Evolutionary conservation across 139 green algal genomes (phyloP), one percentile per base, ranked within the genome.

Genomic region (Bryopsis sp.): DNA sequence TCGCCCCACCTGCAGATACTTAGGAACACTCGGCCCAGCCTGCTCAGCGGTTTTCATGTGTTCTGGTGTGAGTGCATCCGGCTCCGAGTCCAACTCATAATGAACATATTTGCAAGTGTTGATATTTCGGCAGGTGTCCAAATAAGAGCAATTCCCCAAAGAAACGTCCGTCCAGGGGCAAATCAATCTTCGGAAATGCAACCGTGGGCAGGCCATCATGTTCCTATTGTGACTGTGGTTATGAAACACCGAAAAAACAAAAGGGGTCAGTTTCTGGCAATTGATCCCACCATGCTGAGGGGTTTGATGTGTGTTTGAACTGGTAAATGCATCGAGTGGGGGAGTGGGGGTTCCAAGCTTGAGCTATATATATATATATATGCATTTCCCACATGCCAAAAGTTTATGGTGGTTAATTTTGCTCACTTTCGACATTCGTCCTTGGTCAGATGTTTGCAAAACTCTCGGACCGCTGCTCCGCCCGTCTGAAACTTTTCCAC

Each of bases 141-240:
- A 79, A 79, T 90, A 95, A 48, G 79, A 88, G 81, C 88, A 95
- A 79, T 92, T 92, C 58, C 88, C 88, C 60, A 90, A 72, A 26
- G 62, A 81, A 22, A 79, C 38, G 68, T 95, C 87, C 2, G 88
- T 95, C 78, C 84, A 86, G 1, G 78, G 68, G 43, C 79, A 78
- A 2, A 95, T 79, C 29, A 92, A 72, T 29, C 82, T 78, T 35
- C 70, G 48, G 61, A 87, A 87, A 60, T 90, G 84, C 68, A 86
- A 46, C 8, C 48, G 72, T 2, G n/a, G 29, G 38, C 76, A 81
- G 24, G 72, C 61, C 58, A 75, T 60, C 39, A 72, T 67, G n/a
- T 28, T 57, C 1, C 58, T 36, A 36, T 67, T 71, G 8, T 62
- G 39, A 46, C 71, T 81, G 70, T 39, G 63, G 34, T 68, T 4